These are phyloP conservation scores for Aspergillus uvarum DNA, from an alignment of 2,329 filamentous ascomycete genomes.

Conservation along the genomic window DNA sequence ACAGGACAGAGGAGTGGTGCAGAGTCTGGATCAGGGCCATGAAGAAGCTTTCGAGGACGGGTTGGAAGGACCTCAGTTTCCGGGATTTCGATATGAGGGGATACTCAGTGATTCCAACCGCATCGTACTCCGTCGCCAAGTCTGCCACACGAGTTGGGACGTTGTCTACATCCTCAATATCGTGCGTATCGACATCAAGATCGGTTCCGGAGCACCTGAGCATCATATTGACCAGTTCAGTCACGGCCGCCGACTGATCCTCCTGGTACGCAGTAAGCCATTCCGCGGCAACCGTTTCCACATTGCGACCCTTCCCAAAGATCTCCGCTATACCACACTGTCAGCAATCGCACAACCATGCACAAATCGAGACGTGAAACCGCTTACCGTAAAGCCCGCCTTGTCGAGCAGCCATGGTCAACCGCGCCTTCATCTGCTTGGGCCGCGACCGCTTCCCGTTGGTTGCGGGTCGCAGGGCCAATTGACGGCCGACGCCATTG, in stretches of 20 bases:
- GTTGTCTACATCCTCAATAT: slow-evolving; percentile 88
- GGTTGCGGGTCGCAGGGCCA: slow-evolving; percentile 56
- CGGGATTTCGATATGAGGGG: slow-evolving; percentile 82
- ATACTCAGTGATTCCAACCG: slow-evolving; percentile 83
- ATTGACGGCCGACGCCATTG: slow-evolving; percentile 45
- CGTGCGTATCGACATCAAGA: slow-evolving; percentile 72
- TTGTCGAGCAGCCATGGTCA: slow-evolving; percentile 53
- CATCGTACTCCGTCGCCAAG: slow-evolving; percentile 83
- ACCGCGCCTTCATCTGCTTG: slow-evolving; percentile 53
- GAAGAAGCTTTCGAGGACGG: slow-evolving; percentile 76
- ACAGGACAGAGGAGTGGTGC: slow-evolving; percentile 78
- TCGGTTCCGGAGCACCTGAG: slow-evolving; percentile 75
- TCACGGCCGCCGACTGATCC: slow-evolving; percentile 55
- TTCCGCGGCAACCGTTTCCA: slow-evolving; percentile 57
- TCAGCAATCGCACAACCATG: slow-evolving; percentile 23
- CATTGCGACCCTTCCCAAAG: slow-evolving; percentile 55
- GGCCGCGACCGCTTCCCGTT: slow-evolving; percentile 48
- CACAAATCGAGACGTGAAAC: slow-evolving; percentile 1
- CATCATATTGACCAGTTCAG: slow-evolving; percentile 62
- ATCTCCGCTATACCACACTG: slow-evolving; percentile 52
- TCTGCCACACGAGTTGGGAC: slow-evolving; percentile 75
- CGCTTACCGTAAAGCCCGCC: slow-evolving; percentile 58
- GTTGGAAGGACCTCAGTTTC: slow-evolving; percentile 73
- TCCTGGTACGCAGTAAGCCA: slow-evolving; percentile 60
- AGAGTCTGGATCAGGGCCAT: slow-evolving; percentile 71